Percentiles rank a stretch among this genome's conserved stretches.
Conservation (phyloP, 2,329 filamentous ascomycete species). For the Beauveria scarabaeidicola region DNA sequence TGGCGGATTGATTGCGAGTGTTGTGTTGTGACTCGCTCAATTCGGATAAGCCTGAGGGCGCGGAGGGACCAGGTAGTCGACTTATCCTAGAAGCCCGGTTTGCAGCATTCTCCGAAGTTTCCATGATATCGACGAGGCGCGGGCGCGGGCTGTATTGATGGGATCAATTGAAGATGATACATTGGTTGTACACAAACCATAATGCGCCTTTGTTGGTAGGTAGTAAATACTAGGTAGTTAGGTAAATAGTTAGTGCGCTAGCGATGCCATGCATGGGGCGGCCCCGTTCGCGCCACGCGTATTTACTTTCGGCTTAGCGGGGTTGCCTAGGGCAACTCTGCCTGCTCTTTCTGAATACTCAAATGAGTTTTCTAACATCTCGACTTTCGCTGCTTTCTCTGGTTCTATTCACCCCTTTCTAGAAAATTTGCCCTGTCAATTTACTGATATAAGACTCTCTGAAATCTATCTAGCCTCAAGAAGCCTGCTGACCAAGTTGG, state of each 20-base stretch:
- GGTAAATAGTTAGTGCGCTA: neutral
- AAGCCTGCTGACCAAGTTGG: neutral
- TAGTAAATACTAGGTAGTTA: no score
- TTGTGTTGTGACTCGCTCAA: conserved; percentile 55
- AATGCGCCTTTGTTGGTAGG: neutral
- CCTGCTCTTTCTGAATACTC: no score
- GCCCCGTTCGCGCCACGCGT: neutral
- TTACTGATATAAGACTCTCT: no score
- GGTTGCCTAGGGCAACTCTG: conserved; percentile 6
- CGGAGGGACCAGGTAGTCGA: conserved; percentile 9
- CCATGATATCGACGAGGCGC: conserved; percentile 5
- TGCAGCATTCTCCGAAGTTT: conserved; percentile 7
- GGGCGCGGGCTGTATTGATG: neutral
- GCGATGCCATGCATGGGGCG: neutral
- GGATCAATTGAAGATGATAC: neutral
- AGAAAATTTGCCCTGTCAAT: no score
- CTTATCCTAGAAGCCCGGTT: conserved; percentile 9
- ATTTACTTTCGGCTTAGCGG: conserved; percentile 7
- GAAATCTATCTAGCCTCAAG: neutral
- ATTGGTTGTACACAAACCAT: neutral
- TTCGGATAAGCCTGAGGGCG: conserved; percentile 35
- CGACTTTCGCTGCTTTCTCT: no score
- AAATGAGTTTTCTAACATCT: no score
- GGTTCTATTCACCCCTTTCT: no score
- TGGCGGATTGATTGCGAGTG: conserved; percentile 36